Evolutionary conservation across 2,329 filamentous ascomycete genomes (phyloP), one percentile per base, ranked within the genome.

Genomic region (Magnaporthiopsis poae): DNA sequence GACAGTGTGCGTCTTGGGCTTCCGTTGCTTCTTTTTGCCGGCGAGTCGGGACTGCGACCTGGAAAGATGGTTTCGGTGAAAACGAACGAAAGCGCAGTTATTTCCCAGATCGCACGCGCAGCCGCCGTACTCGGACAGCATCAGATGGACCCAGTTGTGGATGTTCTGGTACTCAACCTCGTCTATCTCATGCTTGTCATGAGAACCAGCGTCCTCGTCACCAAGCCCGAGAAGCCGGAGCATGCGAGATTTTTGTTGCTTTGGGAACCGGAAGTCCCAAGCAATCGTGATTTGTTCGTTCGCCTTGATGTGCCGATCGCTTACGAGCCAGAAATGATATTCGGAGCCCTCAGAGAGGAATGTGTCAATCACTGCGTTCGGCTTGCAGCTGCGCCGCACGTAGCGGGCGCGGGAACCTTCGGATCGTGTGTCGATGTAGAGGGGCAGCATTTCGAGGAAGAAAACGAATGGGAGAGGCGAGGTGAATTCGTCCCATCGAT

Each of bases 271-370:
- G 77, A 83, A 94, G 73, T 87, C 91, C 91, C 82, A 91, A 65
- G 80, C 85, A 71, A 82, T 84, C 33, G 81, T 91, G 72, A 85
- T 86, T 72, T 87, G 85, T 72, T 88, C 86, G 60, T 83, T 81
- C 0, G 86, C 80, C 21, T 83, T 77, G 66, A 98, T 92, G 56
- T 88, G 83, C 65, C 90, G 85, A 71, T 91, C 91, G 71, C 92
- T 92, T 68, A 96, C 87, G 69, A 97, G 88, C 85, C 94, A 97
- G 76, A 98, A 96, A 74, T 95, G 91, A 73, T 94, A 96, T 70
- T 94, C 89, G 0, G 87, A 88, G 3, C 85, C 84, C 62, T 87
- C 88, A 1, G 91, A 91, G 63, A 97, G 85, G 70, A 92, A 90
- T 0, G 93, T 96, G 74, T 95, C 93, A 72, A 98, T 81, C 39